Evolutionary conservation across 2,329 filamentous ascomycete genomes (phyloP), one percentile per base, ranked within the genome.

Genomic region (Fusarium sp.): DNA sequence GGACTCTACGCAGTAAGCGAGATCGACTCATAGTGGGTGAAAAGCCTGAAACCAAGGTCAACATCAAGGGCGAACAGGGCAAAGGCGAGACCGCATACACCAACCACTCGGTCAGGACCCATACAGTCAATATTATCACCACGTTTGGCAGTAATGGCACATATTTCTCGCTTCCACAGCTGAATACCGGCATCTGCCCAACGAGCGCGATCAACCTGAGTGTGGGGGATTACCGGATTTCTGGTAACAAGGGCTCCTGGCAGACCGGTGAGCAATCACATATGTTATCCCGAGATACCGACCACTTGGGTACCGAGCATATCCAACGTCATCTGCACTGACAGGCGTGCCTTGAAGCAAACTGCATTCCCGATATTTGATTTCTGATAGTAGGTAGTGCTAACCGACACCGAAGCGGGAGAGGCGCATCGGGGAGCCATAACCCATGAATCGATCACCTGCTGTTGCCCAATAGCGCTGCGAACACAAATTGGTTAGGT

Each of bases 221-320:
- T 49, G 65, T 69, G 65, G 65, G 65, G 65, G 62, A 63, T 49
- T 66, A 66, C 65, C 65, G 32, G 53, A 21, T 42, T 55, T 62
- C 38, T 63, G 62, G 65, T 48, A 68, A 59, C 65, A 68, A 69
- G 65, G 65, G 65, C 56, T 63, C 48, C 53, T 68, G 36, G 48
- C 32, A 66, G 66, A 69, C 67, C 66, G 67, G 66, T 69, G 66
- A 69, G 66, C 58, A 64, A 67, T 69, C 66, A 61, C 58, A 67
- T 67, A 34, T 67, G 44, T 48, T 39, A 62, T 49, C 47, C 58
- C 28, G 47, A 51, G 26, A 44, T 69, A 64, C 67, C 66, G 51
- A 52, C 62, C 47, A 56, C 52, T 67, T 69, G 58, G 67, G 56
- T 45, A 43, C 39, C 43, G 32, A 38, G 30, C 50, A 43, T 34